Conservation (phyloP, 495 filamentous ascomycete species). For the Tuber aestivum region DNA sequence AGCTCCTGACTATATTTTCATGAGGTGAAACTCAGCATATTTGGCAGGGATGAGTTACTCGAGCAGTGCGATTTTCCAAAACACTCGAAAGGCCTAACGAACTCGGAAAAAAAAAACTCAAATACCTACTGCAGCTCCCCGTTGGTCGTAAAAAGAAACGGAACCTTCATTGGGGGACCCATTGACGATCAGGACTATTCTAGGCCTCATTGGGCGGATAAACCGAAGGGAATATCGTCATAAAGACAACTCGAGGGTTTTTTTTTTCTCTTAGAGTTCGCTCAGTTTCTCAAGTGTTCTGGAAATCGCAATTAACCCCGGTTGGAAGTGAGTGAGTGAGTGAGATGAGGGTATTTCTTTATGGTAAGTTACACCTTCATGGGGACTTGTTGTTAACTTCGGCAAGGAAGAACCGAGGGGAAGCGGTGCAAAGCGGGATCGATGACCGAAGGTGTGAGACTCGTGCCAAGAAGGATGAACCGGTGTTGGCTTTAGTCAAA, state of each 20-base stretch:
- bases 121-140: no score
- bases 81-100: neutral
- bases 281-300: neutral
- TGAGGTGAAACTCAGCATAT: neutral
- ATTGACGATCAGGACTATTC: neutral
- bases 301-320: neutral
- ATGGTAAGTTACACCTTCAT: neutral
- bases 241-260: neutral
- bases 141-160: neutral
- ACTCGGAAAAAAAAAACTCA: neutral
- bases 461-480: no score
- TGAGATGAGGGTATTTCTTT: neutral
- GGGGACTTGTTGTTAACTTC: neutral
- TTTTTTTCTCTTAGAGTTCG: neutral
- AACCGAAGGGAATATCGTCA: neutral
- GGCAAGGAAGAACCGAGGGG: constrained; percentile 21
- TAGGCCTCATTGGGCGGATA: neutral
- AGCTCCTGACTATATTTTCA: neutral
- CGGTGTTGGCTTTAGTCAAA: no score
- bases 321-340: neutral
- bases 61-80: no score
- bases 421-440: constrained; percentile 29
- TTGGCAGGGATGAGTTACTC: no score
- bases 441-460: neutral
- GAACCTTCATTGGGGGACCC: neutral